A percentile compares a stretch with the other conserved stretches of the same genome.
phyloP scores from a whole-genome alignment of 2,329 filamentous ascomycete species.

The Xylaria sp. region DNA sequence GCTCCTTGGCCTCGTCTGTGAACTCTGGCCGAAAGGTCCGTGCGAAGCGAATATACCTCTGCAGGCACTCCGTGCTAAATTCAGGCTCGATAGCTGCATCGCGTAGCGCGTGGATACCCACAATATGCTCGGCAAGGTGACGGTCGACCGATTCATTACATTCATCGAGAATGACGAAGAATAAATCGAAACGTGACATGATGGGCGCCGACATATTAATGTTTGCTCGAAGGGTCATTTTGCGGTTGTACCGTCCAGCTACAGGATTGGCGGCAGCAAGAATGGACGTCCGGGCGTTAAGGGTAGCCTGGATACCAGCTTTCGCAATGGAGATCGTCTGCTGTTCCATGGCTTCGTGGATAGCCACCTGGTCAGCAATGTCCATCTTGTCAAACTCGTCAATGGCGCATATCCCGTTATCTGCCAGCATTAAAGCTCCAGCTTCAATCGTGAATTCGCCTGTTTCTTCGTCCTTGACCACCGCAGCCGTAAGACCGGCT shows the following conservation, averaged over 20 bases:
- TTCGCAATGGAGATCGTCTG: conserved; percentile 99
- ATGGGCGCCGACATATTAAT: conserved; percentile 99
- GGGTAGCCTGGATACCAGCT: conserved; percentile 95
- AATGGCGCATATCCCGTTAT: conserved; percentile 97
- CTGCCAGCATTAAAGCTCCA: conserved; percentile 94
- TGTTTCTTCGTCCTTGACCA: conserved; percentile 98
- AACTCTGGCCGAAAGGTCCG: conserved; percentile 94
- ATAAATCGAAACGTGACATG: conserved; percentile 99
- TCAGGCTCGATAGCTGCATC: conserved; percentile 93
- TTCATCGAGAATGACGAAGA: conserved; percentile 97
- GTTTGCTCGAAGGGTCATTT: conserved; percentile 90
- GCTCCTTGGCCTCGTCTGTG: conserved; percentile 83
- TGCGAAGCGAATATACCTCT: conserved; percentile 97
- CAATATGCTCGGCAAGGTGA: conserved; percentile 93
- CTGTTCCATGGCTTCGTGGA: conserved; percentile 99
- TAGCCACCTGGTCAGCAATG: conserved; percentile 94
- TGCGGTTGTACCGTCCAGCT: conserved; percentile 95
- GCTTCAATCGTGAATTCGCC: conserved; percentile 99
- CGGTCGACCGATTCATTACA: conserved; percentile 93
- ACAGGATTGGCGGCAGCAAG: conserved; percentile 97
- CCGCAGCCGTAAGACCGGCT: conserved; percentile 94
- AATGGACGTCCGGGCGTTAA: conserved; percentile 95
- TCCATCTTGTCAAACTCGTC: conserved; percentile 99
- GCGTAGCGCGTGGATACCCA: conserved; percentile 89
- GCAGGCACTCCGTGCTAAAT: conserved; percentile 94